These are phyloP conservation scores for Macrolepiota dolichaula DNA, from an alignment of 768 basidiomycete genomes.

Conservation along the genomic window DNA sequence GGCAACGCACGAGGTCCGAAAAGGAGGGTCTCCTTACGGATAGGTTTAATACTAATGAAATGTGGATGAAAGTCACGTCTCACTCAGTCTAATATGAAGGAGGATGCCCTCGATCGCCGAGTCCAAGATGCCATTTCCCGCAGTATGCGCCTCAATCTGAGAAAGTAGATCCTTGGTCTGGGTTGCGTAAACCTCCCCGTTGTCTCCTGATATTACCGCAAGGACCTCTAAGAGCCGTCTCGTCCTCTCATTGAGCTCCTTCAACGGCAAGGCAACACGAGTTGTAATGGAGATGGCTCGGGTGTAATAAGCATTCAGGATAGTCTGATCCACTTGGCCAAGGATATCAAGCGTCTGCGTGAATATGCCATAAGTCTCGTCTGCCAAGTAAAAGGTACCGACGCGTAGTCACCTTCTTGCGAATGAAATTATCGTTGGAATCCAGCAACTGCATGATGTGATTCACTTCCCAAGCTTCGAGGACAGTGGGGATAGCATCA, in stretches of 20 bases:
- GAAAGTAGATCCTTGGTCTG: constrained; percentile 41
- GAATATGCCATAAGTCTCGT: constrained; percentile 1
- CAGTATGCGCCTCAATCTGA: constrained; percentile 39
- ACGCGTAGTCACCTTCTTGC: constrained; percentile 49
- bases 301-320: constrained; percentile 54
- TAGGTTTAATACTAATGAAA: background rate
- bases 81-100: constrained; percentile 47
- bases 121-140: constrained; percentile 33
- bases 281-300: constrained; percentile 20
- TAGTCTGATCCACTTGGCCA: constrained; percentile 50
- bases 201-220: constrained; percentile 38
- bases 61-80: constrained; percentile 11
- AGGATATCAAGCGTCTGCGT: constrained; percentile 60
- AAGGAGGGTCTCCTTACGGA: constrained; percentile 33
- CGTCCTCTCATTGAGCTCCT: constrained; percentile 23
- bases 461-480: constrained; percentile 76
- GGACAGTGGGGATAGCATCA: constrained; percentile 42
- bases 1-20: constrained; percentile 41
- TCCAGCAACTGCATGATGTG: constrained; percentile 66
- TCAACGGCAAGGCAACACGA: constrained; percentile 1
- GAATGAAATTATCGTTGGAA: constrained; percentile 53
- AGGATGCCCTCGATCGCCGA: constrained; percentile 55
- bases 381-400: background rate
- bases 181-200: constrained; percentile 59
- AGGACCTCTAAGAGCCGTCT: constrained; percentile 48